Evolutionary conservation across 2,329 filamentous ascomycete genomes (phyloP).

Genomic region (Trichoderma sp.): DNA sequence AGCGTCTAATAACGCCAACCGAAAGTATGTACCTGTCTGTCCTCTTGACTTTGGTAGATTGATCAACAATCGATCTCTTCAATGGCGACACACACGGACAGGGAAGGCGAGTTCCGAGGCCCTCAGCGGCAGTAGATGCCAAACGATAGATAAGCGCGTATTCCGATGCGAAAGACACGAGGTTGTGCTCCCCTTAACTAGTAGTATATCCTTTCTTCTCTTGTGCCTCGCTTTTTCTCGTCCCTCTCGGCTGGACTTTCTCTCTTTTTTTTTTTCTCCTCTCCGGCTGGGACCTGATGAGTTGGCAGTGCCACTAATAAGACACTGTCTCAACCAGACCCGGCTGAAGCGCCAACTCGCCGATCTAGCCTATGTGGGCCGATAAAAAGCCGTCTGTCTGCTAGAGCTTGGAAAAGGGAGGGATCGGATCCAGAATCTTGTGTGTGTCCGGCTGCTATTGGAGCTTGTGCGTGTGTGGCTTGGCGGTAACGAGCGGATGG

Average conservation of each 20-base stretch:
- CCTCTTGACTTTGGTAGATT: neutral
- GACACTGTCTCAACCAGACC: constrained; percentile 31
- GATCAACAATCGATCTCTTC: constrained; percentile 18
- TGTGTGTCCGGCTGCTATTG: constrained; percentile 11
- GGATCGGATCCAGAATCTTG: neutral
- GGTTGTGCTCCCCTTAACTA: constrained; percentile 5
- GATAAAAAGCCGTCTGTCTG: neutral
- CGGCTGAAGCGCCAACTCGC: constrained; percentile 20
- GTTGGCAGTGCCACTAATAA: constrained; percentile 24
- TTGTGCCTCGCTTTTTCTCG: neutral
- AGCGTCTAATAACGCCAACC: neutral
- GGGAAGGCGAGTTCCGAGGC: constrained; percentile 11
- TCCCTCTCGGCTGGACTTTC: too few species aligned
- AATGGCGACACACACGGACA: constrained; percentile 5
- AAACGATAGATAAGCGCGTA: constrained; percentile 16
- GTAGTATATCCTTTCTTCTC: neutral
- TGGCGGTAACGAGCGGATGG: constrained; percentile 14
- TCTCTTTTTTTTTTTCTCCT: neutral
- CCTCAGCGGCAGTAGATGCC: constrained; percentile 10
- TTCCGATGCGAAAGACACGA: neutral
- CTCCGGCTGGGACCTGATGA: neutral
- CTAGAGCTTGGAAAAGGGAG: neutral
- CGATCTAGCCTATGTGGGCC: constrained; percentile 20
- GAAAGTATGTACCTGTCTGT: neutral
- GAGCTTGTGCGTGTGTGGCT: constrained; percentile 12